A percentile compares a stretch with the other conserved stretches of the same genome.
phyloP scores from a whole-genome alignment of 2,329 filamentous ascomycete genomes.

The Hysterium pulicare region DNA sequence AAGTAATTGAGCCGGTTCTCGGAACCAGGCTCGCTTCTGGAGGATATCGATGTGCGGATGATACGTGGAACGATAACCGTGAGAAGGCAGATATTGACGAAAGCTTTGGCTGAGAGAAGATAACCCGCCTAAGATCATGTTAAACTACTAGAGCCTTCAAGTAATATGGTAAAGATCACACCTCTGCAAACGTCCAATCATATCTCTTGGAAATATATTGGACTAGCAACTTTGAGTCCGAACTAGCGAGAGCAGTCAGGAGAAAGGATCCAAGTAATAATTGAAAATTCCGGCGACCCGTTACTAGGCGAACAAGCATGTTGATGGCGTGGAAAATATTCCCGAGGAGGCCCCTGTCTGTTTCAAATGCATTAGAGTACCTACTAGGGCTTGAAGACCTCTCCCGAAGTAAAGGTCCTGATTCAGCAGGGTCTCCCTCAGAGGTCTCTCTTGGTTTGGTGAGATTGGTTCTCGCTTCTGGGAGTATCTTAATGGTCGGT shows the following conservation, averaged over 20 bases:
- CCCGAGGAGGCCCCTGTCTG: conserved; percentile 10
- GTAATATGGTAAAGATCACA: not conserved
- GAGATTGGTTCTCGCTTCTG: conserved; percentile 6
- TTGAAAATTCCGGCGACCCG: conserved; percentile 31
- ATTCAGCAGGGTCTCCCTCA: conserved; percentile 12
- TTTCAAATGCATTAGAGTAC: conserved; percentile 25
- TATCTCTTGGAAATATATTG: conserved; percentile 40
- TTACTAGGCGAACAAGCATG: conserved; percentile 17
- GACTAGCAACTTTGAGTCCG: conserved; percentile 36
- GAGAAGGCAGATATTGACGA: conserved; percentile 34
- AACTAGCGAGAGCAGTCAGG: conserved; percentile 36
- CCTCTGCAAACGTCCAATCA: conserved; percentile 35
- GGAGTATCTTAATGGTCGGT: conserved; percentile 21
- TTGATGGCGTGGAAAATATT: conserved; percentile 13
- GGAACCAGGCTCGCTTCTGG: conserved; percentile 19
- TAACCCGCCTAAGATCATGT: conserved; percentile 27
- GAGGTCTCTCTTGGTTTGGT: not conserved
- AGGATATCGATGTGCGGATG: conserved; percentile 26
- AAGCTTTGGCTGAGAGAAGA: conserved; percentile 36
- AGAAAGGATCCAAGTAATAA: conserved; percentile 32
- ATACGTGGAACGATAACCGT: conserved; percentile 30
- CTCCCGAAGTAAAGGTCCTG: conserved; percentile 20
- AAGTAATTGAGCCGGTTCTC: conserved; percentile 29
- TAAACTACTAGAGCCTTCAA: not conserved
- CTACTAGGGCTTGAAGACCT: conserved; percentile 8